phyloP scores from a whole-genome alignment of 1,284 basidiomycete genomes.

The Sphagnurus paluster region DNA sequence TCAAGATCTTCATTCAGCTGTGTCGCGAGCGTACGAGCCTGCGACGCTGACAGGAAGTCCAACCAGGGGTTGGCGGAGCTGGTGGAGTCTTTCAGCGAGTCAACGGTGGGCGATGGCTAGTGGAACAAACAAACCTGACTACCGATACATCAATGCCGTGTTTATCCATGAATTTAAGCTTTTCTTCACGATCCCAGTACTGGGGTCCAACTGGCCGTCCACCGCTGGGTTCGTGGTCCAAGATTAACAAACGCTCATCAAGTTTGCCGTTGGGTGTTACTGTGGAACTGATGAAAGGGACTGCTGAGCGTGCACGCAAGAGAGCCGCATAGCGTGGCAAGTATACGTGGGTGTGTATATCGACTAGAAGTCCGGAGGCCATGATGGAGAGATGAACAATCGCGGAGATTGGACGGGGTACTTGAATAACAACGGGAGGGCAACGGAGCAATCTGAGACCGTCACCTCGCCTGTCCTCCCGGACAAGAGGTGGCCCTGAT shows the following conservation, averaged over 20 bases:
- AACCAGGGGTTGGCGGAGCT: constrained; percentile 88
- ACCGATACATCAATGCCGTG: constrained; percentile 74
- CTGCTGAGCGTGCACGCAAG: constrained; percentile 57
- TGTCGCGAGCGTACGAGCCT: constrained; percentile 63
- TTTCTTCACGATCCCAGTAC: constrained; percentile 82
- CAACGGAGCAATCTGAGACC: too few relatives aligned
- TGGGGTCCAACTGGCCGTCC: constrained; percentile 61
- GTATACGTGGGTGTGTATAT: constrained; percentile 84
- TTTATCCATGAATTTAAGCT: constrained; percentile 75
- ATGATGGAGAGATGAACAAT: constrained; percentile 11
- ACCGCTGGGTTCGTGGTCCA: constrained; percentile 75
- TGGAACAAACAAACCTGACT: constrained; percentile 47
- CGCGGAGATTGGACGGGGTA: too few relatives aligned
- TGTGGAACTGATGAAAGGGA: constrained; percentile 69
- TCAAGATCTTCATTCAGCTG: constrained; percentile 79
- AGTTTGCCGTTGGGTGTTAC: constrained; percentile 39
- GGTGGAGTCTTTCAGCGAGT: too few relatives aligned
- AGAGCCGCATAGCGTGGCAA: constrained; percentile 71
- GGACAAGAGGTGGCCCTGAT: too few relatives aligned
- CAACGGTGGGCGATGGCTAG: background rate
- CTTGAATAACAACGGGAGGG: too few relatives aligned
- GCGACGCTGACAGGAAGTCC: constrained; percentile 73
- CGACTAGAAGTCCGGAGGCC: constrained; percentile 53
- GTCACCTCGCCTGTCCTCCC: too few relatives aligned
- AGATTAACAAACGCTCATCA: constrained; percentile 71